Base-by-base conservation (phyloP, 73 alveolate species). In the Diophrys appendiculata region DNA sequence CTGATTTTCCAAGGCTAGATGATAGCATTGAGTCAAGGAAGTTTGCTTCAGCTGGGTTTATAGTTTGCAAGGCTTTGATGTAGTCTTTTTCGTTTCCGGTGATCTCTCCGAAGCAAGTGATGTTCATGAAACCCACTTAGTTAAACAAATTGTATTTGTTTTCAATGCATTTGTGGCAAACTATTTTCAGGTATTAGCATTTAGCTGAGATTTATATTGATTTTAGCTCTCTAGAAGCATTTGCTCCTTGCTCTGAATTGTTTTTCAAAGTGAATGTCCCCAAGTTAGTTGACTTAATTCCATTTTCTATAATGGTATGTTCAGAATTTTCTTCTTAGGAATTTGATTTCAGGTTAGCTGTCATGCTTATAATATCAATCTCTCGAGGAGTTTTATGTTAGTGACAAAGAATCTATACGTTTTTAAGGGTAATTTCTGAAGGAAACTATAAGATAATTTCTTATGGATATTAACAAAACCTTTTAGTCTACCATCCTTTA, bases 31-130 rank as follows among this genome's bases (percentile, higher is more conserved):
- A 14, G 29, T 25, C 53, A 3, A 28, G 54, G 75, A 23, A 25
- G 3, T 25, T 25, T n/a, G 54, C 75, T 67, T 67, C 75, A 25
- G 75, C 35, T 67, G 75, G 75, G 30, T 60, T 60, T 11, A 60
- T 60, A 13, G 71, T 13, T 60, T 60, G 26, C 26, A 60, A 29
- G 2, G 31, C 71, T 60, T n/a, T 60, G 29, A 60, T 60, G 30
- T 60, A 60, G 26, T 60, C 71, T 5, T 18, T 67, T 3, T 67
- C 75, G 24, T 67, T 43, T 28, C 53, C 75, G 23, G 23, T 3
- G 2, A 28, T 18, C 5, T 67, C 75, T 29, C 75, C 75, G 54
- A 67, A 67, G 54, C 75, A 67, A 23, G 35, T 23, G 53, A 67
- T 67, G 75, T 14, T 67, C 75, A 67, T 67, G 54, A 67, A 31